Percentiles rank a stretch among this genome's conserved stretches.
Evolutionary conservation across 441 rosid species (phyloP).

Genomic region (Brassica hybrid): DNA sequence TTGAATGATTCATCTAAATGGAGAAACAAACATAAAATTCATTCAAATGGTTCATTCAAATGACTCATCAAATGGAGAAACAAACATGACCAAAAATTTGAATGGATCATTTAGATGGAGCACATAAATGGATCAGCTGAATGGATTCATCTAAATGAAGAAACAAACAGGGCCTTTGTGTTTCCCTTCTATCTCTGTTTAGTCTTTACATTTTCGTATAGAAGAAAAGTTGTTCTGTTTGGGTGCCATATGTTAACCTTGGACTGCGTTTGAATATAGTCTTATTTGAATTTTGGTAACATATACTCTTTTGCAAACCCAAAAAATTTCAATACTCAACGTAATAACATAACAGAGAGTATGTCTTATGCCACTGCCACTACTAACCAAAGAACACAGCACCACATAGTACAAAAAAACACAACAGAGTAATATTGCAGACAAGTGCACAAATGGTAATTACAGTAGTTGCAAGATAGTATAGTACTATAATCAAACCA

Average conservation of each 20-base stretch:
- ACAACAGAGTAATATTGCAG: background rate
- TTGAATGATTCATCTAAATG: no score
- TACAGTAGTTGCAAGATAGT: background rate
- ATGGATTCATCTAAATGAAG: no score
- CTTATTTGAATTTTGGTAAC: background rate
- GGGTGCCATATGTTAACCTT: background rate
- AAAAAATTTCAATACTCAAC: background rate
- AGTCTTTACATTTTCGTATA: background rate
- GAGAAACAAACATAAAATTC: no score
- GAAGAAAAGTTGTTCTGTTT: background rate
- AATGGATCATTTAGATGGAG: no score
- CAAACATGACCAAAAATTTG: no score
- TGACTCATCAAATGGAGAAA: no score
- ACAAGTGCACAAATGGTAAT: constrained; percentile 14
- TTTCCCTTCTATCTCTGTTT: constrained; percentile 4
- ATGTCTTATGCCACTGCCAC: background rate
- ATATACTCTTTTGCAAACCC: background rate
- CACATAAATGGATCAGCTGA: no score
- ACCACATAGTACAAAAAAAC: constrained; percentile 9
- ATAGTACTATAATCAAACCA: constrained; percentile 12
- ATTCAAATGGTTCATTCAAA: no score
- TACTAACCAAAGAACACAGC: background rate
- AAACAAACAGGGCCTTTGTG: no score
- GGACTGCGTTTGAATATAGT: background rate
- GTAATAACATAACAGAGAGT: background rate